Conservation (phyloP, 305 asterid genomes). For the Rubia peregrina region DNA sequence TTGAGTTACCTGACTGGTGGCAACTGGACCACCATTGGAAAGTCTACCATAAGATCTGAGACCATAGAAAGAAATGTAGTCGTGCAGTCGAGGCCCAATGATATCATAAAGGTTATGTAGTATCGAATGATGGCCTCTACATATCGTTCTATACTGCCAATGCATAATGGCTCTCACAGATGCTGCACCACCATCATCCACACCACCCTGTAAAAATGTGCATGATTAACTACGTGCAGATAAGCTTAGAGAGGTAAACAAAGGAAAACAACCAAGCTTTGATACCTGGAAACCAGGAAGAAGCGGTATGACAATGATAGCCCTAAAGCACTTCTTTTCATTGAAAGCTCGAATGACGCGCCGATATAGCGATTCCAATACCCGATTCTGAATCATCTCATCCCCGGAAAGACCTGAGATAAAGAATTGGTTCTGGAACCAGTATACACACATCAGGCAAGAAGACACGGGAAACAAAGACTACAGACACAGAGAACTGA, state of each 20-base stretch:
- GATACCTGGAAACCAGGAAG: conserved; percentile 70
- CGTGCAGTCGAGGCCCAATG: conserved; percentile 55
- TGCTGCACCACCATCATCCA: conserved; percentile 93
- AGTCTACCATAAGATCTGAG: conserved; percentile 75
- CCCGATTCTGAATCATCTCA: conserved; percentile 74
- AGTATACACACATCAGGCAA: background rate
- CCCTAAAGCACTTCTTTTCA: conserved; percentile 67
- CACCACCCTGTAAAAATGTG: conserved; percentile 66
- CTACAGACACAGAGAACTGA: conserved; percentile 1
- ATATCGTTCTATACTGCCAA: conserved; percentile 94
- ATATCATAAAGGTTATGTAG: conserved; percentile 61
- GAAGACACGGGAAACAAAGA: conserved; percentile 7
- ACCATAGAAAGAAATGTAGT: conserved; percentile 84
- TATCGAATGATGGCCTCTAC: conserved; percentile 68
- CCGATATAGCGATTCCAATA: conserved; percentile 69
- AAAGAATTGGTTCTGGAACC: conserved; percentile 81
- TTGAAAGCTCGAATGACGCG: conserved; percentile 71
- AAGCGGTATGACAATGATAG: conserved; percentile 82
- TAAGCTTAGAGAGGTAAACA: background rate
- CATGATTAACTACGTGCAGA: background rate
- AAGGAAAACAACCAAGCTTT: background rate
- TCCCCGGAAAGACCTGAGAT: conserved; percentile 89
- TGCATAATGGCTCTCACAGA: conserved; percentile 96
- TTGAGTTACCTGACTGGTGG: conserved; percentile 72
- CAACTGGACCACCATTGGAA: conserved; percentile 55